These are phyloP conservation scores for Claviceps citrina DNA, from an alignment of 2,329 filamentous ascomycete species.

Conservation along the genomic window DNA sequence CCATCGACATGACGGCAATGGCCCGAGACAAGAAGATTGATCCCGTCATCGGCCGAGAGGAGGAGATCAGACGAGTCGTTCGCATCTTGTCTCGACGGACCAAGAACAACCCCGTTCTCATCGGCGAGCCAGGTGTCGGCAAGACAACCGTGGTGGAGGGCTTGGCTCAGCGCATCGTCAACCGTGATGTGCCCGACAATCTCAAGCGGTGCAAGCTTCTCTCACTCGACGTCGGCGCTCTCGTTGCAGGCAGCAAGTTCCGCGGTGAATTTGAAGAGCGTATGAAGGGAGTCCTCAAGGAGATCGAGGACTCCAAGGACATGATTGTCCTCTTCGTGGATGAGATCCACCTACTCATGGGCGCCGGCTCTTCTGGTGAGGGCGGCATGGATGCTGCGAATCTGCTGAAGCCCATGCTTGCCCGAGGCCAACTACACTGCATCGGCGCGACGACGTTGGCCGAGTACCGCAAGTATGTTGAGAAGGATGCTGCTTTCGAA, in stretches of 20 bases:
- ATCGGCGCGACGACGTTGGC: constrained; percentile 91
- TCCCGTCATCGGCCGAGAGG: constrained; percentile 89
- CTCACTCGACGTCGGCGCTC: constrained; percentile 83
- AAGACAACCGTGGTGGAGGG: constrained; percentile 98
- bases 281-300: constrained; percentile 97
- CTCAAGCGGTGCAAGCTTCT: constrained; percentile 85
- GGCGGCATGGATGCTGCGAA: constrained; percentile 99
- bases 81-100: constrained; percentile 84
- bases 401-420: constrained; percentile 93
- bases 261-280: constrained; percentile 96
- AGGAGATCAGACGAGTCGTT: constrained; percentile 84
- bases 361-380: constrained; percentile 82
- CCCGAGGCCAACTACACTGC: constrained; percentile 89
- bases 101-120: constrained; percentile 97
- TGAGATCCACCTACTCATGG: constrained; percentile 97
- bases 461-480: constrained; percentile 97
- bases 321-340: constrained; percentile 98
- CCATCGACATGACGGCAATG: constrained; percentile 94
- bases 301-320: constrained; percentile 86
- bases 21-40: constrained; percentile 96
- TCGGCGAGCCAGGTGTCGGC: constrained; percentile 93
- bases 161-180: constrained; percentile 86
- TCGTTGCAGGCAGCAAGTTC: constrained; percentile 96
- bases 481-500: constrained; percentile 96
- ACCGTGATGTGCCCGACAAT: constrained; percentile 90